Base-by-base conservation (phyloP, 768 basidiomycete genomes). In the Leccinum incarnatum region DNA sequence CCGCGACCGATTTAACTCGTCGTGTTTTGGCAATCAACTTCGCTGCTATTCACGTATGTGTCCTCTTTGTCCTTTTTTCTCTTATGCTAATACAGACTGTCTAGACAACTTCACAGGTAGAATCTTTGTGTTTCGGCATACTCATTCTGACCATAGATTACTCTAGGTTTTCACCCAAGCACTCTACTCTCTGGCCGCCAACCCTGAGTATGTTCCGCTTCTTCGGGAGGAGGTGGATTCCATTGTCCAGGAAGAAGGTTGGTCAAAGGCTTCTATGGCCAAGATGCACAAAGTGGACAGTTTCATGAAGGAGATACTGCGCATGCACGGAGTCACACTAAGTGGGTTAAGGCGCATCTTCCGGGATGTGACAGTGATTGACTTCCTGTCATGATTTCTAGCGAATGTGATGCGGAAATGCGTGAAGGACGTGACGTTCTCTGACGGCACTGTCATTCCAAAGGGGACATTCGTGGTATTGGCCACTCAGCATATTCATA, bases 361-460 rank as follows among this genome's bases (percentile, higher is more conserved):
- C 25, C 12, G 4, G 32, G 21, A 2, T 2, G 23, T 2, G 30
- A 19, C 45, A 21, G 4, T 4, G 11, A 15, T 36, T 42, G 12
- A 52, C 27, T 3, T 1, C 30, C 15, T 21, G 6, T 48, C 12
- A 15, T 11, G 10, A n/a, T 45, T 17, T 9, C 19, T 14, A 66
- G 65, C 58, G 37, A 55, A 23, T 25, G 21, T 66, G 42, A 4
- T 30, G 8, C 61, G 59, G 25, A 66, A 56, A 34, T 46, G 58
- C 15, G 19, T 60, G 56, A 66, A 51, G 17, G 61, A 66, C 7
- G 19, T 58, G 12, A 66, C 58, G 0, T 68, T 79, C 53, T 72
- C 76, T 0, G 75, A 78, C 49, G 78, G 77, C 12, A 77, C 75
- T 0, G 56, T 72, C 25, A 59, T 77, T 12, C 78, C 77, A 1